Evolutionary conservation across 2,329 filamentous ascomycete genomes (phyloP).

Genomic region (Orbilia oligospora): DNA sequence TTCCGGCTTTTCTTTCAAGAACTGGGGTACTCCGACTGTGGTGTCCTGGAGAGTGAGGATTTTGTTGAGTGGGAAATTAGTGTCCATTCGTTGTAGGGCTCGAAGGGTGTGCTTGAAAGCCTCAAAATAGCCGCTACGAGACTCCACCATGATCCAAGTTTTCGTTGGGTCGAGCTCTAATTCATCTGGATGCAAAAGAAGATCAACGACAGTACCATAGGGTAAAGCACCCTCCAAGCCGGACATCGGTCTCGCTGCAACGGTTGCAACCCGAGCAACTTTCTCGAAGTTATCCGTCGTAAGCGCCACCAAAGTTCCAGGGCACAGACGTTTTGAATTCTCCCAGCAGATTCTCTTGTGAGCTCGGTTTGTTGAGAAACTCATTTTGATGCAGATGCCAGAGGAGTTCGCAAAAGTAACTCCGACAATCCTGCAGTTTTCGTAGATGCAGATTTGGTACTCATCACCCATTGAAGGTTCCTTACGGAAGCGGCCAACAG

Average conservation of each 20-base stretch:
- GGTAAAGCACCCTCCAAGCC: slow-evolving; percentile 77
- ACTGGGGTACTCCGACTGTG: slow-evolving; percentile 70
- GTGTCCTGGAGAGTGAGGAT: slow-evolving; percentile 73
- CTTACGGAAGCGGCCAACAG: slow-evolving; percentile 73
- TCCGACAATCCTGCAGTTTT: slow-evolving; percentile 74
- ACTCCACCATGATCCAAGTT: slow-evolving; percentile 84
- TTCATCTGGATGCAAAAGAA: slow-evolving; percentile 76
- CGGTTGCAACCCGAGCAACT: slow-evolving; percentile 78
- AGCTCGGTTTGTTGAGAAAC: slow-evolving; percentile 78
- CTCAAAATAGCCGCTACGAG: slow-evolving; percentile 82
- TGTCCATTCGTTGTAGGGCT: slow-evolving; percentile 77
- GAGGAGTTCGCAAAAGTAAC: slow-evolving; percentile 72
- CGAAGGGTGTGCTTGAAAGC: slow-evolving; percentile 79
- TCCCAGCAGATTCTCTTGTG: slow-evolving; percentile 78
- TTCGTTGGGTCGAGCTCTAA: slow-evolving; percentile 77
- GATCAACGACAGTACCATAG: slow-evolving; percentile 74
- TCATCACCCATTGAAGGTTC: slow-evolving; percentile 74
- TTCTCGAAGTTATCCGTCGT: slow-evolving; percentile 75
- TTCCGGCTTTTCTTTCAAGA: slow-evolving; percentile 70
- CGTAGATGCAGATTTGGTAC: slow-evolving; percentile 76
- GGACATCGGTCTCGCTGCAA: slow-evolving; percentile 78
- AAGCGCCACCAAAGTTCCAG: slow-evolving; percentile 72
- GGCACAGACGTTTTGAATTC: slow-evolving; percentile 71
- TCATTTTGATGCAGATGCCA: slow-evolving; percentile 69
- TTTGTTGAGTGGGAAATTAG: slow-evolving; percentile 74